Evolutionary conservation across 2,329 filamentous ascomycete genomes (phyloP), one percentile per base, ranked within the genome.

Genomic region (Herpotrichia juniperi): DNA sequence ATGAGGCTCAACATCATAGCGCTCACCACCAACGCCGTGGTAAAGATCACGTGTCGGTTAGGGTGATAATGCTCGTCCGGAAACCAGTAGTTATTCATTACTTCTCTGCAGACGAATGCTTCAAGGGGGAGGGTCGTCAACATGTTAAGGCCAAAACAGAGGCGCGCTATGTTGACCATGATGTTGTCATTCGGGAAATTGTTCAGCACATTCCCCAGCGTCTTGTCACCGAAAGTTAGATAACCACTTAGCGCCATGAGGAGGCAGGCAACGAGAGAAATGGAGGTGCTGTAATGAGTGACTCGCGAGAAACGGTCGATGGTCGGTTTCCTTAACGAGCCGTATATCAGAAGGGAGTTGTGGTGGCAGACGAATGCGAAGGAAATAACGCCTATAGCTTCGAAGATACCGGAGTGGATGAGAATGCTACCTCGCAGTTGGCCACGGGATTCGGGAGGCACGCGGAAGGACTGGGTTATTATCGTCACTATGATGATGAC

Each of bases 71-170:
- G 88, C 61, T 91, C 83, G 51, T 83, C 78, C 1, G 85, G 82
- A 60, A 87, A 88, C 73, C 83, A 89, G 69, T 96, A 97, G 58
- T 91, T 92, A 62, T 91, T 84, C 90, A 97, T 96, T 58, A 97
- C 93, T 75, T 97, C 94, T 67, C 94, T 86, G 75, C 94, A 99
- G 48, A 99, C 94, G 73, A 99, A 99, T 14, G 92, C 93, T 79
- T 99, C 94, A 54, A 99, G 87, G 0, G 94, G 94, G 30, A 99
- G 81, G 1, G 94, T 97, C 12, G 94, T 97, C 66, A 99, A 86
- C 94, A 99, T 99, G 81, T 99, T 99, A 61, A 99, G 83, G 1
- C 94, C 94, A 70, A 99, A 97, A 76, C 91, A 97, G 45, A 99
- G 83, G 47, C 94, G 88, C 19, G 94, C 94, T 52, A 99, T 83